Percentiles rank a stretch among this genome's conserved stretches.
These are phyloP conservation scores for Pulveroboletus sp. DNA, from an alignment of 768 basidiomycete genomes.

Conservation along the genomic window DNA sequence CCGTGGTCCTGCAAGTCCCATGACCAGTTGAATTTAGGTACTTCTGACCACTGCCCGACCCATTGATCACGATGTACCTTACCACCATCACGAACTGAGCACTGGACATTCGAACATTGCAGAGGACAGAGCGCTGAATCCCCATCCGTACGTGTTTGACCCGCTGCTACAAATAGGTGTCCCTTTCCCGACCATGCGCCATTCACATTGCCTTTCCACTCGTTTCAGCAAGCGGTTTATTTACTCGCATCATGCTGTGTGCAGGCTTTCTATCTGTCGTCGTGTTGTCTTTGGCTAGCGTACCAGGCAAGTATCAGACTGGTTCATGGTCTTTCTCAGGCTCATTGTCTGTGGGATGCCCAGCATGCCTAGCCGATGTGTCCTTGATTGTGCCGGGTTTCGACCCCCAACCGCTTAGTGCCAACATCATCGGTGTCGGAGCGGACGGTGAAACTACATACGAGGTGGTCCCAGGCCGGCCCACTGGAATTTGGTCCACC, in stretches of 20 bases:
- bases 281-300: conserved; percentile 4
- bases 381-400: conserved; percentile 46
- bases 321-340: background rate
- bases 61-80: background rate
- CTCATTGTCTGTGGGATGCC: background rate
- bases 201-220: background rate
- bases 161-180: background rate
- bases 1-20: too few relatives aligned
- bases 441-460: conserved; percentile 41
- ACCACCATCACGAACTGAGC: background rate
- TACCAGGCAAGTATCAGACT: background rate
- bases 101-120: background rate
- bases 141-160: background rate
- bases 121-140: background rate
- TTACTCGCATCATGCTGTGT: background rate
- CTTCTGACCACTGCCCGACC: background rate
- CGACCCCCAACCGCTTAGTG: conserved; percentile 41
- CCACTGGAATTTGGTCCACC: conserved; percentile 28
- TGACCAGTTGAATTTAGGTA: too few relatives aligned
- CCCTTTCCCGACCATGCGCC: too few relatives aligned
- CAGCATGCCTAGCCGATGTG: conserved; percentile 10
- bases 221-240: background rate
- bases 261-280: background rate
- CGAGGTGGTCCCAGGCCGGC: conserved; percentile 32
- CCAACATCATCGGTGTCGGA: conserved; percentile 39